Base-by-base conservation (phyloP, 2,329 filamentous ascomycete species). In the Verticillium zaregamsianum region DNA sequence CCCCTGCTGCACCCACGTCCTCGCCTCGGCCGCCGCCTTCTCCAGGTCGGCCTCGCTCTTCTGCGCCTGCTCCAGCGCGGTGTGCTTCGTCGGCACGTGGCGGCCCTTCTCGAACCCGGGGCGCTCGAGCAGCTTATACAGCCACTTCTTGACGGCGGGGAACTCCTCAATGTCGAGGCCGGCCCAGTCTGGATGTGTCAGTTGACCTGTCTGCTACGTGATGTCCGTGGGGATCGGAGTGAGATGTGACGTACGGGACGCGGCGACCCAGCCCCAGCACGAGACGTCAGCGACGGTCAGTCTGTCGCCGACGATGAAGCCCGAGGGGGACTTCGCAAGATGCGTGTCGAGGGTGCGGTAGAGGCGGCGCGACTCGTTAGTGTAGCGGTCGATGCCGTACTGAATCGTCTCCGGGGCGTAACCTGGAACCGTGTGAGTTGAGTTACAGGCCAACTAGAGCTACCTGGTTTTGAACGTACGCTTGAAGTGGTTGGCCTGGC, bases 401-500 rank as follows among this genome's bases (percentile, higher is more conserved):
- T 88, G 81, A 69, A 96, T 94, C 73, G 85, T 87, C 72, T 93
- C 90, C 0, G 91, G 90, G 1, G 92, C 92, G 70, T 96, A 96
- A 61, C 80, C 82, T 84, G 62, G 12, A 25, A 12, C 4, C 17
- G 7, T 9, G 20, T 52, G 17, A 52, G 45, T 20, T 12, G 45
- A n/a, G 33, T 15, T 7, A 1, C 17, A 15, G 37, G 17, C 6
- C 37, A 40, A 3, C 6, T 15, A 15, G 37, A 20, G 37, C 15
- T 28, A 1, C 5, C 28, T 28, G 28, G 28, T 5, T 28, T 28
- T 15, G 15, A 11, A 71, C 80, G 59, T 70, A 84, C 91, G 85
- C 57, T 79, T 80, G 76, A 96, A 96, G 76, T 96, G 92, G 75
- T 95, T 93, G 59, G 91, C 84, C 74, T 96, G 91, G 55, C 84